Evolutionary conservation across 169 alveolate genomes (phyloP).

Genomic region (Plasmodium malariae): DNA sequence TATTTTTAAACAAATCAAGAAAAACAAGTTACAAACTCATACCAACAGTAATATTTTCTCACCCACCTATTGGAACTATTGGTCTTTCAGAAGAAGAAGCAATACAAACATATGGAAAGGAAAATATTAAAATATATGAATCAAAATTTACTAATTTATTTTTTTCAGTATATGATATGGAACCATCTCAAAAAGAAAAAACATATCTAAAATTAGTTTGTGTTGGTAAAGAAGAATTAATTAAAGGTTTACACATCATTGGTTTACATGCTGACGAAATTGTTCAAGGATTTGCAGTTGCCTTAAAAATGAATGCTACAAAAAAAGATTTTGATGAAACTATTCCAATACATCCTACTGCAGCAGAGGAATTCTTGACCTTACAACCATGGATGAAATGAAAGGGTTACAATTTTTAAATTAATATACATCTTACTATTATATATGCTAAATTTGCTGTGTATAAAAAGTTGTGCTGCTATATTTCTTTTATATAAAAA

Average conservation of each 20-base stretch:
- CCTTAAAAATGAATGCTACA: slow-evolving; percentile 92
- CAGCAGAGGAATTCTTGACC: slow-evolving; percentile 92
- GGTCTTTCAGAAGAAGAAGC: slow-evolving; percentile 94
- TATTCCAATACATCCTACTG: slow-evolving; percentile 93
- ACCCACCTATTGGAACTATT: slow-evolving; percentile 92
- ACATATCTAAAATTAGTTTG: slow-evolving; percentile 86
- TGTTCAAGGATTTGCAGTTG: slow-evolving; percentile 93
- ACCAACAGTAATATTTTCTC: slow-evolving; percentile 94
- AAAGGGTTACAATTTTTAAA: neutral
- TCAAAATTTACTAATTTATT: slow-evolving; percentile 84
- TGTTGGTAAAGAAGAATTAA: slow-evolving; percentile 85
- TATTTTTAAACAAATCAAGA: slow-evolving; percentile 81
- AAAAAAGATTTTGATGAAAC: slow-evolving; percentile 89
- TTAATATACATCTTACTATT: neutral
- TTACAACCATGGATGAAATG: slow-evolving; percentile 83
- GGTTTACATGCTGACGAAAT: slow-evolving; percentile 93
- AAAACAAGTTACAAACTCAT: slow-evolving; percentile 83
- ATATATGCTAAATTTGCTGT: neutral
- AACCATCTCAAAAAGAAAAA: slow-evolving; percentile 82
- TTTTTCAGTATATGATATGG: slow-evolving; percentile 79
- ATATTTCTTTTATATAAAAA: neutral
- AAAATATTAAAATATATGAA: slow-evolving; percentile 86
- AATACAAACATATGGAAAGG: slow-evolving; percentile 88
- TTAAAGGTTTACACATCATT: slow-evolving; percentile 90
- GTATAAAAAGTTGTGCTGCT: neutral